Evolutionary conservation across 345 rosid species (phyloP).

Genomic region (Viola odorata): DNA sequence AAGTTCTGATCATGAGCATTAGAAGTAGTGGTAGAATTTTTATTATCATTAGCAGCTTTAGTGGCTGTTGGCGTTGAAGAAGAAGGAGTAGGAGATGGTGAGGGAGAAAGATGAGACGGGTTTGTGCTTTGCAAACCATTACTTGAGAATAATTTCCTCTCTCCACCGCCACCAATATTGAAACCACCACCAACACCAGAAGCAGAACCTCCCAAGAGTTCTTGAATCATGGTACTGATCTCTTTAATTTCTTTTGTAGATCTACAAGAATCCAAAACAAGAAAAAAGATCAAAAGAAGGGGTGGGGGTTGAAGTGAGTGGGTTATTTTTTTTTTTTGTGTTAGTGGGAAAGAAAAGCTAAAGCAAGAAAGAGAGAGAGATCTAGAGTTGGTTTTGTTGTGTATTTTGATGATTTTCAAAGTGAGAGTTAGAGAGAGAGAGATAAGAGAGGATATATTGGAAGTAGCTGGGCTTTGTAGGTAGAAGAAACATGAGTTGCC

Average conservation of each 20-base stretch:
- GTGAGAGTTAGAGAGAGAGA: background rate
- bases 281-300: slow-evolving; percentile 31
- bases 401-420: slow-evolving; percentile 19
- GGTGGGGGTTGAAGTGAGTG: slow-evolving; percentile 7
- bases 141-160: slow-evolving; percentile 31
- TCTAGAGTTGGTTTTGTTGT: slow-evolving; percentile 34
- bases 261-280: slow-evolving; percentile 64
- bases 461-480: background rate
- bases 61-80: slow-evolving; percentile 6
- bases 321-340: slow-evolving; percentile 16
- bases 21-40: slow-evolving; percentile 24
- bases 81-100: slow-evolving; percentile 22
- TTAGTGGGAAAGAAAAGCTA: slow-evolving; percentile 38
- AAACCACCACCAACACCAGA: too few relatives aligned
- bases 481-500: slow-evolving; percentile 22
- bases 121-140: slow-evolving; percentile 42
- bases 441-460: background rate
- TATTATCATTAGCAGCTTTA: slow-evolving; percentile 3
- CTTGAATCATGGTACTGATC: slow-evolving; percentile 44
- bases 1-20: slow-evolving; percentile 21
- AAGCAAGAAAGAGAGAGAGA: slow-evolving; percentile 33
- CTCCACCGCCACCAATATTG: slow-evolving; percentile 18
- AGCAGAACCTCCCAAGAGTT: slow-evolving; percentile 44
- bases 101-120: slow-evolving; percentile 24
- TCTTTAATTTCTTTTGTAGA: slow-evolving; percentile 35